phyloP scores from a whole-genome alignment of 2,329 filamentous ascomycete genomes.

The Waltergamsia citrina region DNA sequence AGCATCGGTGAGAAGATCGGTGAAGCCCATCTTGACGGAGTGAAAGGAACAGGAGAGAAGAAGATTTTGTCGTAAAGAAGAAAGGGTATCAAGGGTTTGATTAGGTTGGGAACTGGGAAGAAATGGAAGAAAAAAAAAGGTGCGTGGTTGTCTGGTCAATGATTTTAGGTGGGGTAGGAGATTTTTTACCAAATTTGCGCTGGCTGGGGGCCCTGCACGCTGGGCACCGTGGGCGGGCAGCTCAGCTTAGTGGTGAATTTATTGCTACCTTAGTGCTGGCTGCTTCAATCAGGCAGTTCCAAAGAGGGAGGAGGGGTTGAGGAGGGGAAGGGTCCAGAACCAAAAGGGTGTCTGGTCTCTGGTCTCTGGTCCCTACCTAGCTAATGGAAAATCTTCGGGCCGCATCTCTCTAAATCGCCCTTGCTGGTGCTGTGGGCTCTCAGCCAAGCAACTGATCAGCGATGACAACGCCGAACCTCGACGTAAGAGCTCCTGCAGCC shows the following conservation, averaged over 20 bases:
- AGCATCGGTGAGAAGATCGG: conserved; percentile 56
- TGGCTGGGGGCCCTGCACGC: neutral
- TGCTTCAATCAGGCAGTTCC: neutral
- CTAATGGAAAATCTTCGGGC: conserved; percentile 11
- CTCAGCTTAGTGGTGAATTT: neutral
- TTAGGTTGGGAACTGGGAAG: conserved; percentile 16
- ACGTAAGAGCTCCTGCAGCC: conserved; percentile 30
- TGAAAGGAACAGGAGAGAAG: conserved; percentile 14
- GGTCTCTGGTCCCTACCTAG: conserved; percentile 2
- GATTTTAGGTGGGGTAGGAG: conserved; percentile 28
- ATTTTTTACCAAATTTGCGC: conserved; percentile 20
- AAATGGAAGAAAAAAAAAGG: conserved; percentile 19
- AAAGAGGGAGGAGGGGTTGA: neutral
- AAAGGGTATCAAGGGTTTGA: conserved; percentile 11
- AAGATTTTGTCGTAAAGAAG: conserved; percentile 3
- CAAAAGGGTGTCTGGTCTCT: no score
- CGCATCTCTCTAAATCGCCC: conserved; percentile 1
- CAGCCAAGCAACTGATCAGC: conserved; percentile 1
- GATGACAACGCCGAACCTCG: conserved; percentile 11
- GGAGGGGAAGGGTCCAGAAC: conserved; percentile 3
- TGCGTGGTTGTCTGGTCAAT: conserved; percentile 24
- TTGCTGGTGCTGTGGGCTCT: no score
- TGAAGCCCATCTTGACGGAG: conserved; percentile 55
- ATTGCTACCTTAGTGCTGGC: no score
- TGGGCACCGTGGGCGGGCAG: conserved; percentile 1